Conservation (phyloP, 305 asterid genomes). For the Stenogyne calaminthoides region DNA sequence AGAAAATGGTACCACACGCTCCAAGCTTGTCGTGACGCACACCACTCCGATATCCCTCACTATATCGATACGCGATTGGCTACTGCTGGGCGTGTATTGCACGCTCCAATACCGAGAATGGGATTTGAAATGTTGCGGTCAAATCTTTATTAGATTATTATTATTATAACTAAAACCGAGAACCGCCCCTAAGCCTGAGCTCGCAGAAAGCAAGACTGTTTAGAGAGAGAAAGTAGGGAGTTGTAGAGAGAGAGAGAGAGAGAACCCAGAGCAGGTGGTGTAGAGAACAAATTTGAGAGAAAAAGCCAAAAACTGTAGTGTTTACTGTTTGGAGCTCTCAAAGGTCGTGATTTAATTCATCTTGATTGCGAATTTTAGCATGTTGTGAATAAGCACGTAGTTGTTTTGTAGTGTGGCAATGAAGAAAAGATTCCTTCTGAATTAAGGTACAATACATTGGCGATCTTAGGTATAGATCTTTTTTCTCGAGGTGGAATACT, state of each 20-base stretch:
- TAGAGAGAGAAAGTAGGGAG: conserved; percentile 33
- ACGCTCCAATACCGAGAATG: conserved; percentile 17
- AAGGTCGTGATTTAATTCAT: conserved; percentile 6
- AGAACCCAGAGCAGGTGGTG: background rate
- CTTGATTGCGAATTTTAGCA: conserved; percentile 7
- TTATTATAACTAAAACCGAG: conserved; percentile 29
- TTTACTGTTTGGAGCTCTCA: background rate
- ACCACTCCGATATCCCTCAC: background rate
- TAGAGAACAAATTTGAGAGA: conserved; percentile 21
- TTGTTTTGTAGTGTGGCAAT: conserved; percentile 17
- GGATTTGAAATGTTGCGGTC: conserved; percentile 16
- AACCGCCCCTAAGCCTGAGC: conserved; percentile 37
- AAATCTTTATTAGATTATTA: conserved; percentile 18
- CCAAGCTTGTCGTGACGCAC: background rate
- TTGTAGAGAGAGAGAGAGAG: conserved; percentile 20
- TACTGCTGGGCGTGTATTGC: background rate
- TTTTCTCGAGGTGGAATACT: background rate
- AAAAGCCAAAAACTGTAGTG: conserved; percentile 15
- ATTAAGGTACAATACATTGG: conserved; percentile 22
- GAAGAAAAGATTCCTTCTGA: conserved; percentile 12
- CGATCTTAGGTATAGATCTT: conserved; percentile 35
- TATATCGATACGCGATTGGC: conserved; percentile 23
- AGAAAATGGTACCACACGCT: conserved; percentile 22
- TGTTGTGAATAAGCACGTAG: background rate
- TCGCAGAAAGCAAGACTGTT: conserved; percentile 29